Evolutionary conservation across 2,329 filamentous ascomycete genomes (phyloP).

Genomic region (Didymella pomorum): DNA sequence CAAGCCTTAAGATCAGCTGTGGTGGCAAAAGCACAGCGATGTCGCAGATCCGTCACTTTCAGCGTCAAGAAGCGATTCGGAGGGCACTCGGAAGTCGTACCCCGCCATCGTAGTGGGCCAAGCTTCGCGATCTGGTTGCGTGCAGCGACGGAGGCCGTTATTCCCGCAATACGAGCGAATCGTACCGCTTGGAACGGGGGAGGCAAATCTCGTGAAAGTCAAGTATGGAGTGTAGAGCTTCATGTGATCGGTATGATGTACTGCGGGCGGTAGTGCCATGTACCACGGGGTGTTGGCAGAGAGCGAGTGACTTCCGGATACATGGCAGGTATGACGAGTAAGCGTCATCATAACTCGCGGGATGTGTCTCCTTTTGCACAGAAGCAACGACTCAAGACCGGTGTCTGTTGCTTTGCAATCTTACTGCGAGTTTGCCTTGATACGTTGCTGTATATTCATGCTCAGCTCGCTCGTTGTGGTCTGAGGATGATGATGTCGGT

Average conservation of each 20-base stretch:
- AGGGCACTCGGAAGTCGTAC: constrained; percentile 2
- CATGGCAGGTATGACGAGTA: constrained; percentile 6
- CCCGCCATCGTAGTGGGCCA: constrained; percentile 11
- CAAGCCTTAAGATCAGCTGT: constrained; percentile 10
- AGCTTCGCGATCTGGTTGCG: neutral
- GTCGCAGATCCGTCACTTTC: constrained; percentile 5
- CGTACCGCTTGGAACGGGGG: constrained; percentile 5
- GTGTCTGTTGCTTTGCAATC: neutral
- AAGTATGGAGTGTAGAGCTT: constrained; percentile 4
- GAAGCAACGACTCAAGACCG: neutral
- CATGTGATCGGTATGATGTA: constrained; percentile 22
- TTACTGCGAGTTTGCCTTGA: neutral
- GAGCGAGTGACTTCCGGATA: neutral
- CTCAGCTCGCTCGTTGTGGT: neutral
- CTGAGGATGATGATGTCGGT: constrained; percentile 10
- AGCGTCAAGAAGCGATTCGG: neutral
- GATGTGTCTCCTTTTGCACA: neutral
- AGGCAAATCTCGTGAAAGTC: constrained; percentile 19
- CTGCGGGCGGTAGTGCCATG: constrained; percentile 7
- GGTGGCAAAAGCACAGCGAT: constrained; percentile 11
- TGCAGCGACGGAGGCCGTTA: constrained; percentile 13
- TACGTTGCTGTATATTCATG: neutral
- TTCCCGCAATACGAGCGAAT: constrained; percentile 23
- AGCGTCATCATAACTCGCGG: neutral
- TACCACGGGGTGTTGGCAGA: constrained; percentile 1